Base-by-base conservation (phyloP, 2,329 filamentous ascomycete species). In the Fusarium veterinarium region DNA sequence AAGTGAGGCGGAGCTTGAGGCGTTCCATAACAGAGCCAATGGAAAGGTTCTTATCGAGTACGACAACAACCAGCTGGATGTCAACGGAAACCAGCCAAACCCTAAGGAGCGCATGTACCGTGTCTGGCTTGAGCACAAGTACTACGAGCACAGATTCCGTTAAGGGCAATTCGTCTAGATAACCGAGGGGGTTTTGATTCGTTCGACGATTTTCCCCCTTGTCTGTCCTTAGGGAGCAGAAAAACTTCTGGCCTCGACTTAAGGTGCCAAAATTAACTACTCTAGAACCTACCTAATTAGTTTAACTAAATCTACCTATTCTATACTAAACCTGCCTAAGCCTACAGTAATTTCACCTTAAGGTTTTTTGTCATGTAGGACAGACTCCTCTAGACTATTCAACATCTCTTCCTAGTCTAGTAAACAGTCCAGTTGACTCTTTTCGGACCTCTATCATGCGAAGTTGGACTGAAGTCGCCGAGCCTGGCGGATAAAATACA, bases 271-370 rank as follows among this genome's bases (percentile, higher is more conserved):
- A 23, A 10, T 16, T 23, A 16, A 9, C n/a, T 23, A n/a, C 14
- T n/a, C 20, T 20, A 10, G 19, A 46, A 17, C 19, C 44, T 48
- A n/a, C 19, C 6, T 0, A 31, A n/a, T 8, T 3, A 1, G 7
- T 17, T 25, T 25, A 25, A 31, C 2, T 17, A 0, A 17, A n/a
- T 31, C 5, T n/a, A 9, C 8, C n/a, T 6, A 6, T 5, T 48
- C 4, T 12, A 6, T 8, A n/a, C 1, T 1, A 2, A 17, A 0
- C 10, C 2, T 17, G 28, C 19, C 9, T 7, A 4, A 6, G 4
- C 17, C 3, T 48, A 31, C 9, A n/a, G 5, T 31, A 9, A 48
- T 6, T 25, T 25, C 5, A 25, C 25, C 25, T 25, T 3, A 11
- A n/a, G 25, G 8, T 9, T 17, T 30, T 16, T 17, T 30, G 0